These are phyloP conservation scores for Ophiostoma piceae DNA, from an alignment of 2,329 filamentous ascomycete species.

Conservation along the genomic window DNA sequence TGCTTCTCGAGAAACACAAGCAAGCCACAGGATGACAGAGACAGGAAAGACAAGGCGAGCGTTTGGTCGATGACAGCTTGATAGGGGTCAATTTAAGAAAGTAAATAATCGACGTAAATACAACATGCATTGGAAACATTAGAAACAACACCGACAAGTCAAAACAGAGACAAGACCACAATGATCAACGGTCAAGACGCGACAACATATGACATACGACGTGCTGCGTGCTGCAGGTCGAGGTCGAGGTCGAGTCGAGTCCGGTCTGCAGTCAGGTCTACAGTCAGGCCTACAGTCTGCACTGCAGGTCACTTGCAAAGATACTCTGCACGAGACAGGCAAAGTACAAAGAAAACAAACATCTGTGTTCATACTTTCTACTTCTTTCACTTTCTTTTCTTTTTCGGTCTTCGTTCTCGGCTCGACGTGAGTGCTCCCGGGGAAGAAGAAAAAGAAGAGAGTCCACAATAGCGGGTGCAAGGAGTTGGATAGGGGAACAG, in stretches of 20 bases:
- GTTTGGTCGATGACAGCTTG: not conserved
- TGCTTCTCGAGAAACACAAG: constrained; percentile 10
- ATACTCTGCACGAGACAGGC: constrained; percentile 2
- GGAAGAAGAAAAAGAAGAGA: constrained; percentile 14
- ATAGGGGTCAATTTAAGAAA: too few species aligned
- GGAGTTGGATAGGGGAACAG: not conserved
- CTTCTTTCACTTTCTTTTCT: not conserved
- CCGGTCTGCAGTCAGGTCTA: too few species aligned
- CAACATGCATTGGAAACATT: not conserved
- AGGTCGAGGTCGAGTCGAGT: too few species aligned
- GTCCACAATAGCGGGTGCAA: not conserved
- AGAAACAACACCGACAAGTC: not conserved
- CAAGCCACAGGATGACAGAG: not conserved
- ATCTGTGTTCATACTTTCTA: not conserved
- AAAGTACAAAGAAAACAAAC: not conserved
- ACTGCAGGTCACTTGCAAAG: constrained; percentile 11
- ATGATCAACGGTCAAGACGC: constrained; percentile 6
- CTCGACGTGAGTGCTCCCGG: not conserved
- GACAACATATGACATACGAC: not conserved
- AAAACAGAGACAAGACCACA: not conserved
- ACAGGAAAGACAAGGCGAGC: not conserved
- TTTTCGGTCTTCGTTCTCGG: not conserved
- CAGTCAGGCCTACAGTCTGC: too few species aligned
- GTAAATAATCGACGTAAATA: too few species aligned
- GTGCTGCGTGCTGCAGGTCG: not conserved